phyloP scores from a whole-genome alignment of 495 filamentous ascomycete genomes.

The Aspergillus taichungensis region DNA sequence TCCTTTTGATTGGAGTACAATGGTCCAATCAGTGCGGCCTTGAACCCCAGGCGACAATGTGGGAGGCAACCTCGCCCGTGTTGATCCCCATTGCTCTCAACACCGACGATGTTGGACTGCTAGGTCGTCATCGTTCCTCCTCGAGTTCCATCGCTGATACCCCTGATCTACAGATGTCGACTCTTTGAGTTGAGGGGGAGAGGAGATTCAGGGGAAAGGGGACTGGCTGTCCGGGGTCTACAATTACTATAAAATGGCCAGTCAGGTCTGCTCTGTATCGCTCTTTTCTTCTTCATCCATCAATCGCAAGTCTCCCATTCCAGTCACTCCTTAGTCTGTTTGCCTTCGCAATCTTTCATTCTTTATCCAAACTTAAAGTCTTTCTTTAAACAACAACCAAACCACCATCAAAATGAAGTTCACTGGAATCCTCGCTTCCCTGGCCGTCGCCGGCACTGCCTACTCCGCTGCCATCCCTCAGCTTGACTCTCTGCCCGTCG shows the following conservation, averaged over 20 bases:
- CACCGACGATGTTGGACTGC: not conserved
- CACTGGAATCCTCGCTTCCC: slow-evolving; percentile 22
- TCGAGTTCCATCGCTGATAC: not conserved
- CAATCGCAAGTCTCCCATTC: slow-evolving; percentile 5
- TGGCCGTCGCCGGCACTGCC: slow-evolving; percentile 18
- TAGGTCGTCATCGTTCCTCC: not conserved
- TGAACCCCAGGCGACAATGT: not conserved
- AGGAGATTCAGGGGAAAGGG: not conserved
- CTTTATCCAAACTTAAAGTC: slow-evolving; percentile 4
- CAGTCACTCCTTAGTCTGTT: slow-evolving; percentile 16
- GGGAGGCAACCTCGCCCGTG: not conserved
- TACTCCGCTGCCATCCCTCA: slow-evolving; percentile 15
- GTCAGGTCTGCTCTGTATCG: too few species aligned
- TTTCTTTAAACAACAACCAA: slow-evolving; percentile 4
- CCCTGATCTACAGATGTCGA: slow-evolving; percentile 7
- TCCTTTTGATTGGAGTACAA: too few species aligned
- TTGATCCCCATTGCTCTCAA: slow-evolving; percentile 1
- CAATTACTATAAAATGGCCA: too few species aligned
- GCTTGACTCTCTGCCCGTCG: slow-evolving; percentile 3
- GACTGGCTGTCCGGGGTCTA: not conserved
- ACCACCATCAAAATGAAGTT: slow-evolving; percentile 30
- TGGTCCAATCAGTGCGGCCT: not conserved
- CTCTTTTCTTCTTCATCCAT: not conserved
- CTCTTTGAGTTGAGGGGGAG: not conserved
- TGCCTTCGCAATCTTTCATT: slow-evolving; percentile 1